phyloP scores from a whole-genome alignment of 2,329 filamentous ascomycete species.

The Exophiala alcalophila region DNA sequence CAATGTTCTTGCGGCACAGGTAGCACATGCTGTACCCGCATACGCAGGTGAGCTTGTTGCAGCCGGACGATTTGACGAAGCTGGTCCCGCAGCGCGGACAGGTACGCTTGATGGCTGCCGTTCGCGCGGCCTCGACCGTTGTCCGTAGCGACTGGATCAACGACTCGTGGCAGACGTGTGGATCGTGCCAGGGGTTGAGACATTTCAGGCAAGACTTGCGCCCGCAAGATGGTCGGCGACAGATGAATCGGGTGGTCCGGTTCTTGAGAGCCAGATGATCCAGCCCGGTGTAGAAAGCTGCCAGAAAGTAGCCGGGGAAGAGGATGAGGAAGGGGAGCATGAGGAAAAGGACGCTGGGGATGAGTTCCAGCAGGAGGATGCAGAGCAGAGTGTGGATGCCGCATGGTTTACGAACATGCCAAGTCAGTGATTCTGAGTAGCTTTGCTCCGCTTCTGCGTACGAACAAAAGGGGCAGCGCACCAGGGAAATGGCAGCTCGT shows the following conservation, averaged over 20 bases:
- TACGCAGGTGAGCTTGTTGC: slow-evolving; percentile 93
- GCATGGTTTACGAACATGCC: slow-evolving; percentile 57
- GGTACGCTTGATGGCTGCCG: slow-evolving; percentile 88
- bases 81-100: slow-evolving; percentile 87
- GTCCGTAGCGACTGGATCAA: slow-evolving; percentile 77
- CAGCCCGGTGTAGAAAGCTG: slow-evolving; percentile 57
- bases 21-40: slow-evolving; percentile 99
- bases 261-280: slow-evolving; percentile 66
- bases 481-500: slow-evolving; percentile 69
- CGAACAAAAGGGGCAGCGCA: slow-evolving; percentile 84
- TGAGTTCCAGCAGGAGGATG: slow-evolving; percentile 43
- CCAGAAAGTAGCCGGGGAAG: slow-evolving; percentile 52
- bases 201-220: slow-evolving; percentile 78
- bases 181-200: slow-evolving; percentile 77
- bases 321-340: slow-evolving; percentile 52
- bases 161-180: slow-evolving; percentile 86
- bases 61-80: slow-evolving; percentile 90
- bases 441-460: slow-evolving; percentile 86
- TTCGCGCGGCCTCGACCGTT: slow-evolving; percentile 89
- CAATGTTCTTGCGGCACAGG: slow-evolving; percentile 67
- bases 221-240: slow-evolving; percentile 65
- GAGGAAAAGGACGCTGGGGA: slow-evolving; percentile 54
- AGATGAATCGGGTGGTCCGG: slow-evolving; percentile 73
- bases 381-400: slow-evolving; percentile 52
- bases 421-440: slow-evolving; percentile 55